Evolutionary conservation across 345 rosid species (phyloP), one percentile per base, ranked within the genome.

Genomic region (Tarenaya hassleriana): DNA sequence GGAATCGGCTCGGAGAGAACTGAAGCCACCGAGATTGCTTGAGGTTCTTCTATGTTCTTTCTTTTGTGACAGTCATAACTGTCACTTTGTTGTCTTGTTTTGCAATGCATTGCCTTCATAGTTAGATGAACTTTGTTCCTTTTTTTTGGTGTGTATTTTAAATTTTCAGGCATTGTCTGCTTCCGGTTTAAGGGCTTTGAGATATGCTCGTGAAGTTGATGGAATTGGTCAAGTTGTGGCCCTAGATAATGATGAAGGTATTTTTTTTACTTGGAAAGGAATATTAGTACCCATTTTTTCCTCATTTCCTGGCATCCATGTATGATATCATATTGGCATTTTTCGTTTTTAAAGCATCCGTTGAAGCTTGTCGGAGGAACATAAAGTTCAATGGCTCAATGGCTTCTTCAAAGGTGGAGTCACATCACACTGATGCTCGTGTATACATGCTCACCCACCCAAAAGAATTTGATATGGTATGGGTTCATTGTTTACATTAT

Each of bases 391-490:
- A 86, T 62, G 97, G 99, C 42, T 71, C 87, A 13, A 77, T 83
- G 47, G 96, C 99, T 34, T 57, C 79, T 58, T 74, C 87, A 29
- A 86, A 86, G 76, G 89, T 94, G 71, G 97, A 94, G 71, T 86
- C 99, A 6, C 83, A 86, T 75, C 91, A 81, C 35, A 74, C 88
- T 46, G 99, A 94, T 81, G 92, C 97, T 60, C 95, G 97, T 70
- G 91, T 88, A 11, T 77, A 77, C 61, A 94, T 94, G 97, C 94
- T 94, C 47, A 77, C 89, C 33, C 82, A 94, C 63, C 92, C 91
- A 44, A 94, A 88, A 74, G 97, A 94, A 69, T 94, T 75, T 69
- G 99, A 94, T 64, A 82, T 82, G 89, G 99, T 94, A 83, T 55
- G 61, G 11, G 0, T 45, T 12, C 70, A 45, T 1, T 44, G 51